phyloP scores from a whole-genome alignment of 768 basidiomycete species.

The Suillus plorans region DNA sequence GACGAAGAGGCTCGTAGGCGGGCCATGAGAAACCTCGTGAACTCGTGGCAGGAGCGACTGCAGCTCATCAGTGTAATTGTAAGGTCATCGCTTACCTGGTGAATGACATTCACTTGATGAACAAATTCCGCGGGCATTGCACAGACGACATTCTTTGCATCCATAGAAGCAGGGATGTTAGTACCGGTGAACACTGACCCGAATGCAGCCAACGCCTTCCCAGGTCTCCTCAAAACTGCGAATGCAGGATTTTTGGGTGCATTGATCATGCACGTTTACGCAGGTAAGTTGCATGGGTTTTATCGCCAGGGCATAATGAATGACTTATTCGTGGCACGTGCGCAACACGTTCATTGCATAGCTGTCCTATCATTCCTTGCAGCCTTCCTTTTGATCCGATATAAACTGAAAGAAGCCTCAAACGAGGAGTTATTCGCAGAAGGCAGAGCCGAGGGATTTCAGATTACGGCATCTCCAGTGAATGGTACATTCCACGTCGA shows the following conservation, averaged over 20 bases:
- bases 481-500: constrained; percentile 7
- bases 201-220: constrained; percentile 5
- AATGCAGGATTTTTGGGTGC: constrained; percentile 52
- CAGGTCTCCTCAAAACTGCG: constrained; percentile 27
- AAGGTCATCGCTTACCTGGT: constrained; percentile 18
- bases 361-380: constrained; percentile 52
- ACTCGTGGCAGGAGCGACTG: constrained; percentile 62
- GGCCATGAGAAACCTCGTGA: constrained; percentile 51
- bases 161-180: constrained; percentile 54
- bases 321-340: neutral
- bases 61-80: constrained; percentile 62
- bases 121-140: neutral
- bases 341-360: constrained; percentile 6
- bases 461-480: constrained; percentile 23
- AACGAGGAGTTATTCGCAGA: constrained; percentile 44
- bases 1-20: constrained; percentile 46
- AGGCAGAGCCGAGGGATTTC: constrained; percentile 12
- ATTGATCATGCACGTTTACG: constrained; percentile 53
- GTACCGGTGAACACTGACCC: constrained; percentile 35
- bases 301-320: constrained; percentile 25
- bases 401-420: constrained; percentile 54
- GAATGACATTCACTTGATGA: neutral
- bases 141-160: constrained; percentile 64
- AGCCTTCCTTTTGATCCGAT: constrained; percentile 55
- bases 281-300: constrained; percentile 34